These are phyloP conservation scores for Botrytis aclada DNA, from an alignment of 2,329 filamentous ascomycete species.

Conservation along the genomic window DNA sequence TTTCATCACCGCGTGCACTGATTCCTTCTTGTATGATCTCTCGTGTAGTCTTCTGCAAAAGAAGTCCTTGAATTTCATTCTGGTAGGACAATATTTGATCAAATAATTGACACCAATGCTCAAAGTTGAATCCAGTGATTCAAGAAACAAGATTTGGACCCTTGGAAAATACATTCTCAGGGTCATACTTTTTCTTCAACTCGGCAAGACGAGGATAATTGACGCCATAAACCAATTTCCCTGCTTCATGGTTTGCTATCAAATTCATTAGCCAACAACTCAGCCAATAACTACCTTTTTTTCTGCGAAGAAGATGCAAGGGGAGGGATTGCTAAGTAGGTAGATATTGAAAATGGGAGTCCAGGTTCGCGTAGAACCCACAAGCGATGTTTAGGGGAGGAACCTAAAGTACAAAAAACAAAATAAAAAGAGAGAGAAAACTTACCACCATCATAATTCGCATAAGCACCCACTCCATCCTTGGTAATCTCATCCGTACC, in stretches of 20 bases:
- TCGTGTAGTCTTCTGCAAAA: not conserved
- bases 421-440: not conserved
- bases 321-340: not conserved
- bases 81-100: not conserved
- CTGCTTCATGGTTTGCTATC: slow-evolving; percentile 22
- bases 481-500: slow-evolving; percentile 14
- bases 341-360: not conserved
- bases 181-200: slow-evolving; percentile 30
- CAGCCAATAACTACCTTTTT: no score
- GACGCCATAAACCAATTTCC: slow-evolving; percentile 23
- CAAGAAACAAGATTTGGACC: slow-evolving; percentile 13
- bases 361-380: not conserved
- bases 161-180: slow-evolving; percentile 21
- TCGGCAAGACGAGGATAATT: slow-evolving; percentile 26
- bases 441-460: slow-evolving; percentile 21
- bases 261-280: not conserved
- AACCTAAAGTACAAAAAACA: not conserved
- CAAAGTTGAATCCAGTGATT: not conserved
- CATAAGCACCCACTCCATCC: slow-evolving; percentile 18
- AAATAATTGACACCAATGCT: not conserved
- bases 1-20: not conserved
- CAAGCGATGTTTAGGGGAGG: not conserved
- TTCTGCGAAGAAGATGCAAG: not conserved
- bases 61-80: not conserved
- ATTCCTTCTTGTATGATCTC: not conserved